phyloP scores from a whole-genome alignment of 208 protist species.

The Leishmania turanica region DNA sequence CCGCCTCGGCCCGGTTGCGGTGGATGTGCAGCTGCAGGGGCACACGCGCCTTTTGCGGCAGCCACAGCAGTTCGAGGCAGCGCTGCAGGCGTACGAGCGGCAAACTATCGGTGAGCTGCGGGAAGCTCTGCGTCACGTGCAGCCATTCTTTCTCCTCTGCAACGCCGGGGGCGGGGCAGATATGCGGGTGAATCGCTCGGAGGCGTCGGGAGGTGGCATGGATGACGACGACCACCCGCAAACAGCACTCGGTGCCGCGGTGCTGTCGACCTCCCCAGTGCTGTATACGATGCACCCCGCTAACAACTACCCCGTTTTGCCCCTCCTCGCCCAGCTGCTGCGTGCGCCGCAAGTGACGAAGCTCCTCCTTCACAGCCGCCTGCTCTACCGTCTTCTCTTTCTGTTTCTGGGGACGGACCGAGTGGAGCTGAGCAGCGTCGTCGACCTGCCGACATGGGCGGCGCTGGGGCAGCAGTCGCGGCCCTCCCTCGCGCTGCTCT shows the following conservation, averaged over 20 bases:
- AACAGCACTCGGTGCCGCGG: not conserved
- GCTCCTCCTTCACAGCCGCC: conserved; percentile 49
- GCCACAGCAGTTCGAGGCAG: conserved; percentile 43
- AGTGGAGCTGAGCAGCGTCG: conserved; percentile 56
- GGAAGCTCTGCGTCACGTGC: conserved; percentile 31
- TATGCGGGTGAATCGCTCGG: not conserved
- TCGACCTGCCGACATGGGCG: conserved; percentile 57
- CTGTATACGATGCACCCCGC: conserved; percentile 51
- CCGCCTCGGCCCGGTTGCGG: conserved; percentile 53
- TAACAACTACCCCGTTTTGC: conserved; percentile 41
- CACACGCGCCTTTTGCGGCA: conserved; percentile 38
- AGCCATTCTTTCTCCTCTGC: conserved; percentile 49
- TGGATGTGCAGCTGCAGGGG: conserved; percentile 67
- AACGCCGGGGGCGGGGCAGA: not conserved
- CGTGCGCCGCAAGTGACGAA: conserved; percentile 41
- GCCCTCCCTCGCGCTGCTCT: not conserved
- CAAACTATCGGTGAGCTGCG: conserved; percentile 29
- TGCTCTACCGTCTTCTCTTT: conserved; percentile 70
- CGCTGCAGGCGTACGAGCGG: conserved; percentile 37
- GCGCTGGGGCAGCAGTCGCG: conserved; percentile 35
- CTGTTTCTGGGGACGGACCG: conserved; percentile 78
- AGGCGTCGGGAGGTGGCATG: not conserved
- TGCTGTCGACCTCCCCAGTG: conserved; percentile 13
- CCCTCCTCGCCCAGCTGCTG: conserved; percentile 63
- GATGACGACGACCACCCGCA: not conserved